Conservation (phyloP, 495 filamentous ascomycete species). For the Letharia columbiana region DNA sequence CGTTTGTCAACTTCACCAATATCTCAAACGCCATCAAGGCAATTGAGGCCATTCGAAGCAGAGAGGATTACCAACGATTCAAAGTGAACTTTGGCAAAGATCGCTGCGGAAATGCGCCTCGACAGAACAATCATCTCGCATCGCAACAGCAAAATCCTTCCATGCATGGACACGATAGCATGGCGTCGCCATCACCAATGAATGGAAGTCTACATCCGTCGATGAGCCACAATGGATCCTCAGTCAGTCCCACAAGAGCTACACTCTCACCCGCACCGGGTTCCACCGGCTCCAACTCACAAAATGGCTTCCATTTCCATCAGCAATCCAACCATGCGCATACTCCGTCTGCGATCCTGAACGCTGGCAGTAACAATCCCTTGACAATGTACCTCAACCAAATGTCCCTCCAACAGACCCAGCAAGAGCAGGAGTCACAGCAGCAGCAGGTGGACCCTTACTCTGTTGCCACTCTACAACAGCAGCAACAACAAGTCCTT, state of each 20-base stretch:
- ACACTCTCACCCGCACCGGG: slow-evolving; percentile 48
- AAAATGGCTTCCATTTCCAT: slow-evolving; percentile 39
- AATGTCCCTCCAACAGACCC: slow-evolving; percentile 66
- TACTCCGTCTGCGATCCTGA: slow-evolving; percentile 64
- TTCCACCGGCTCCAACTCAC: slow-evolving; percentile 42
- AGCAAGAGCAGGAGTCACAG: slow-evolving; percentile 47
- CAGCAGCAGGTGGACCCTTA: slow-evolving; percentile 44
- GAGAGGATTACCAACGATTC: slow-evolving; percentile 94
- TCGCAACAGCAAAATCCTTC: slow-evolving; percentile 42
- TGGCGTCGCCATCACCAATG: slow-evolving; percentile 55
- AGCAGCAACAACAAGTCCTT: slow-evolving; percentile 51
- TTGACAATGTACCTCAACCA: slow-evolving; percentile 91
- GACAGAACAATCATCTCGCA: slow-evolving; percentile 63
- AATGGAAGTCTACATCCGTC: slow-evolving; percentile 38
- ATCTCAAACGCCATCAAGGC: slow-evolving; percentile 99
- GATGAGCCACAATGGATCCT: slow-evolving; percentile 50
- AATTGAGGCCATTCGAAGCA: slow-evolving; percentile 87
- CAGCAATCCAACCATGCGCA: slow-evolving; percentile 39
- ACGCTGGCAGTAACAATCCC: slow-evolving; percentile 73
- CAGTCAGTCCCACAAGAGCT: slow-evolving; percentile 59
- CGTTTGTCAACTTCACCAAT: slow-evolving; percentile 99
- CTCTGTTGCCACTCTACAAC: slow-evolving; percentile 47
- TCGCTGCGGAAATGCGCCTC: slow-evolving; percentile 89
- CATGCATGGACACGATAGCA: slow-evolving; percentile 37
- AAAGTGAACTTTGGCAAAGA: slow-evolving; percentile 99